These are phyloP conservation scores for Didymella lethalis DNA, from an alignment of 2,329 filamentous ascomycete genomes.

Conservation along the genomic window DNA sequence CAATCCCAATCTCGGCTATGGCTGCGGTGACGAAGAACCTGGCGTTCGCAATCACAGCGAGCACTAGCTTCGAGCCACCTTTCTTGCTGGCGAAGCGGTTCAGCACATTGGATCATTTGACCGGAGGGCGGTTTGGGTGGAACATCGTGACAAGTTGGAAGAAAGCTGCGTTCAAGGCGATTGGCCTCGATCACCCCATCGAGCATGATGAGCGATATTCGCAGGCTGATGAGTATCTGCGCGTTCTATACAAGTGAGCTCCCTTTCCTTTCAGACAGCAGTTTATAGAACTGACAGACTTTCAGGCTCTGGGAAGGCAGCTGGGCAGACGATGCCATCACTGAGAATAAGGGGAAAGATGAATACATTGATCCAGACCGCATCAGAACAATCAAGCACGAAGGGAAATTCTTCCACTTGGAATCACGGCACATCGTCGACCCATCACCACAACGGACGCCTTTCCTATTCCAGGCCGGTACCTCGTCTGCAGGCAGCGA, in stretches of 20 bases:
- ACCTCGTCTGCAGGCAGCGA: not conserved
- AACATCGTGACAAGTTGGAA: not conserved
- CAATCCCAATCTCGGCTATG: not conserved
- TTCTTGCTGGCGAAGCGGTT: not conserved
- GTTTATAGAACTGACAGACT: not conserved
- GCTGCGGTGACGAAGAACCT: not conserved
- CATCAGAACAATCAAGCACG: not conserved
- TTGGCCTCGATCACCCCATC: not conserved
- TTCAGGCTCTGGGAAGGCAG: not conserved
- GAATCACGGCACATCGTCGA: not conserved
- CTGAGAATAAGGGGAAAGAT: not conserved
- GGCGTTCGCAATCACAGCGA: not conserved
- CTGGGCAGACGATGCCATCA: not conserved
- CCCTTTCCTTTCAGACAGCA: not conserved
- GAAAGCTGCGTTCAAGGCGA: not conserved
- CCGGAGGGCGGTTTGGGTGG: not conserved
- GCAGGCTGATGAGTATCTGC: constrained; percentile 7
- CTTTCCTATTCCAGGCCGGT: not conserved
- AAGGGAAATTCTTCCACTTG: not conserved
- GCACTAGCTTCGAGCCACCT: not conserved
- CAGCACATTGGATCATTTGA: not conserved
- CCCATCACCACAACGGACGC: not conserved
- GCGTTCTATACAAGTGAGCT: not conserved
- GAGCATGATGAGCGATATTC: constrained; percentile 56
- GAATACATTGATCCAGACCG: not conserved